phyloP scores from a whole-genome alignment of 768 basidiomycete genomes.

The Epithele typhae region DNA sequence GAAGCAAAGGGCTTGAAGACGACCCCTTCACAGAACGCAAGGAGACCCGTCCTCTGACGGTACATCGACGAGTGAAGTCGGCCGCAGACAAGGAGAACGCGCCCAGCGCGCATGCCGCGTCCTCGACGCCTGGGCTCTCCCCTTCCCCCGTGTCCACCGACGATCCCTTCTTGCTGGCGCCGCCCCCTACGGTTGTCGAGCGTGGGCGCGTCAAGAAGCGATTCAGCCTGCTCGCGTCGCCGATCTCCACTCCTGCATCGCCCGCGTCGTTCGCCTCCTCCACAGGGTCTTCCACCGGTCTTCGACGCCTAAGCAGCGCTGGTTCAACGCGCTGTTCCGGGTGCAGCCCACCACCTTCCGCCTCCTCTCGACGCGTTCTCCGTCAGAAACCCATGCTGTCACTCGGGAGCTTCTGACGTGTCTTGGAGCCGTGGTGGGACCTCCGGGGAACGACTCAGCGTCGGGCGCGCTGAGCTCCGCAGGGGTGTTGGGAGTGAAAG shows the following conservation, averaged over 20 bases:
- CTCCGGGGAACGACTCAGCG: conserved; percentile 31
- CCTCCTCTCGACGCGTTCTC: conserved; percentile 55
- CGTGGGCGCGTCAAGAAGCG: not conserved
- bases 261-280: conserved; percentile 35
- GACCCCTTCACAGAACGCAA: conserved; percentile 13
- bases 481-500: no score
- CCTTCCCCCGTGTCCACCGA: conserved; percentile 20
- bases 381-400: conserved; percentile 64
- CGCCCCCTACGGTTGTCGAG: not conserved
- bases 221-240: conserved; percentile 45
- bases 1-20: not conserved
- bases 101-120: conserved; percentile 8
- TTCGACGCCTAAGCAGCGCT: conserved; percentile 46
- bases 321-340: conserved; percentile 88
- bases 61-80: conserved; percentile 23
- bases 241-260: conserved; percentile 39
- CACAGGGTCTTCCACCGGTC: conserved; percentile 38
- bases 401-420: conserved; percentile 69
- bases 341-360: conserved; percentile 64
- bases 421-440: conserved; percentile 47
- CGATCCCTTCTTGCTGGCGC: not conserved
- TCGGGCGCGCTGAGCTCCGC: conserved; percentile 54
- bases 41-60: conserved; percentile 39
- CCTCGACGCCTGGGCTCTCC: conserved; percentile 10
- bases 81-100: conserved; percentile 59